Evolutionary conservation across 2,329 filamentous ascomycete genomes (phyloP), one percentile per base, ranked within the genome.

Genomic region (Immersiporthe knoxdaviesiana): DNA sequence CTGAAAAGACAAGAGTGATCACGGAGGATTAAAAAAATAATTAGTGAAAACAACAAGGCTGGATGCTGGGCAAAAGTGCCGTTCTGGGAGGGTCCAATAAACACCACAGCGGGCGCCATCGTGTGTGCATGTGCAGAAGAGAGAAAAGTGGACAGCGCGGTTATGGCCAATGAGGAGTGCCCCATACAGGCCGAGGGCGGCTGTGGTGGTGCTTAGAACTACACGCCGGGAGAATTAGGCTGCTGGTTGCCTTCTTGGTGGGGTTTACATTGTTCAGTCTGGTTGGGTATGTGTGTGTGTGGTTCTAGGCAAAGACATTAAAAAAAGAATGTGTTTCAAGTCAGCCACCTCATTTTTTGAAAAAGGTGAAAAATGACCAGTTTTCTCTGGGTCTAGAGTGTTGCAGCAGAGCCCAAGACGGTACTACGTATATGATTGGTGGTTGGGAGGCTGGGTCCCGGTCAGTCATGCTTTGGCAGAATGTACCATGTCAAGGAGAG

Each of bases 121-220:
- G 37, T 59, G 32, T 59, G 56, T 32, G 18, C 18, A 16, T 5
- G 16, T 16, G 37, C 6, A 12, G 7, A 12, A 12, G 37, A 12
- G 37, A 39, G 2, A 12, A 39, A 10, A 24, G 61, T 47, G 39
- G 39, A 47, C n/a, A n/a, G 21, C n/a, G 39, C 7, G 8, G 27
- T 3, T 4, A 50, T 24, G 39, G 14, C 61, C 61, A 63, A 63
- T 63, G 61, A 50, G 39, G 24, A 12, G 27, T 21, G 27, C 12
- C 61, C 61, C 61, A 63, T 50, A 47, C 41, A 63, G 27, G 24
- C 61, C 61, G 61, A 63, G 27, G 44, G 61, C 32, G 30, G 56
- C 56, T 59, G 56, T 35, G 54, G 27, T 27, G 52, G 27, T 14
- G 52, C 24, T 56, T 18, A n/a, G n/a, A n/a, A n/a, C 16, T 56